These are phyloP conservation scores for Microstroma glucosiphilum DNA, from an alignment of 1,284 basidiomycete genomes.

Conservation along the genomic window DNA sequence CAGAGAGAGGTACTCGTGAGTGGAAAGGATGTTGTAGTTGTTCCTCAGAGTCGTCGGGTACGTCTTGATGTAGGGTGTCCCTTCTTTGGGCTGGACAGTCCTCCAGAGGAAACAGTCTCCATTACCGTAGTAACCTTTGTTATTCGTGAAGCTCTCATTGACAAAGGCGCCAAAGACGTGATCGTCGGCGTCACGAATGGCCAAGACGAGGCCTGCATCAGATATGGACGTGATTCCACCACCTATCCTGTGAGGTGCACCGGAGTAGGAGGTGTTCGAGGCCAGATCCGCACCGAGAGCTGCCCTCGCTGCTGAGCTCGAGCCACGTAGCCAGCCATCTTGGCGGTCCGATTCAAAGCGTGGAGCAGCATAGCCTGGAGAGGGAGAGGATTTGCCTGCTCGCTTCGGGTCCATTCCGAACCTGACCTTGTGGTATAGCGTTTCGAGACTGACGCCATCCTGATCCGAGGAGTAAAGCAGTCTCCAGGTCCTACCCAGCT, in stretches of 20 bases:
- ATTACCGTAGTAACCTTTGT: conserved; percentile 43
- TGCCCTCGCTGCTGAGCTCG: conserved; percentile 25
- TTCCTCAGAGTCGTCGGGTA: conserved; percentile 86
- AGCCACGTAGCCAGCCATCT: conserved; percentile 41
- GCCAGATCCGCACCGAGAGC: conserved; percentile 18
- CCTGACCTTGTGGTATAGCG: conserved; percentile 56
- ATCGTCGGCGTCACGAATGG: conserved; percentile 36
- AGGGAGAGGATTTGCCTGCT: neutral
- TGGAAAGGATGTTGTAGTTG: conserved; percentile 78
- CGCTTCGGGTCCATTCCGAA: conserved; percentile 22
- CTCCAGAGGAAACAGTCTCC: conserved; percentile 41
- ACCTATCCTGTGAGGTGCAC: conserved; percentile 12
- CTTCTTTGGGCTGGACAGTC: conserved; percentile 5
- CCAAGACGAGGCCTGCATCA: conserved; percentile 42
- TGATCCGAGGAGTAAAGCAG: conserved; percentile 89
- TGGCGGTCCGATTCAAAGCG: neutral
- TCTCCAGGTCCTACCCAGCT: conserved; percentile 73
- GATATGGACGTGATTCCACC: conserved; percentile 25
- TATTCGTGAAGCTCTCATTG: conserved; percentile 40
- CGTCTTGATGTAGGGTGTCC: conserved; percentile 52
- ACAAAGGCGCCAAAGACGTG: conserved; percentile 48
- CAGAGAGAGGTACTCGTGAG: conserved; percentile 53
- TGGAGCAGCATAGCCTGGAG: conserved; percentile 12
- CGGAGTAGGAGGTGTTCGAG: conserved; percentile 4
- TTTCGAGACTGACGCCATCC: conserved; percentile 84